Evolutionary conservation across 257 asterid species (phyloP).

Genomic region (Solanum lycopersicoides): DNA sequence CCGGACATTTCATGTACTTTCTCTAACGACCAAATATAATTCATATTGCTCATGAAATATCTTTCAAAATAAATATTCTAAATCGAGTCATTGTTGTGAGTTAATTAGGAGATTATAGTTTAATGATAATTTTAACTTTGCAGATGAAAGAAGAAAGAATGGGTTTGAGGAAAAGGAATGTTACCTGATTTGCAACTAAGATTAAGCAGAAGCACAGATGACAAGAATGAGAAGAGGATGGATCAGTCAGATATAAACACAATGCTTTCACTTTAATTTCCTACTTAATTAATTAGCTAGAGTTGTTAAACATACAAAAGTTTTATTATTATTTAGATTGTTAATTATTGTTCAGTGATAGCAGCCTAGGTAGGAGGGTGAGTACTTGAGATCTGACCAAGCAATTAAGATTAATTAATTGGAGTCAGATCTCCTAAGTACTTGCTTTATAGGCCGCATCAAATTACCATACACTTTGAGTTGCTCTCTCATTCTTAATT

Average conservation of each 20-base stretch:
- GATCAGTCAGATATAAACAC: conserved; percentile 51
- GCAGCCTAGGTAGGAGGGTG: conserved; percentile 17
- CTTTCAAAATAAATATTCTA: not conserved
- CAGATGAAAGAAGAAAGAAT: conserved; percentile 36
- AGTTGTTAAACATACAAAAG: not conserved
- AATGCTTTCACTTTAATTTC: conserved; percentile 62
- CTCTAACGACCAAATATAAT: not conserved
- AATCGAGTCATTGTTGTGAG: not conserved
- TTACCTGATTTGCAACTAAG: conserved; percentile 47
- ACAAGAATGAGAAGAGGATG: conserved; percentile 17
- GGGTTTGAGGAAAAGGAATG: conserved; percentile 11
- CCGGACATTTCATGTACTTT: not conserved
- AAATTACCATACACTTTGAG: not conserved
- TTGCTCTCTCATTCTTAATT: not conserved
- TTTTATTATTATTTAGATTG: not conserved
- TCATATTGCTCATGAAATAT: not conserved
- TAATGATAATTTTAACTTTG: not conserved
- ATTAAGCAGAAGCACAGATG: conserved; percentile 29
- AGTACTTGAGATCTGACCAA: conserved; percentile 68
- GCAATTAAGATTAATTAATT: conserved; percentile 15
- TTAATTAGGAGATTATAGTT: not conserved
- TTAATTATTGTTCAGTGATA: not conserved
- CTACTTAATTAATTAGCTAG: conserved; percentile 5
- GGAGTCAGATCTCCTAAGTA: conserved; percentile 65
- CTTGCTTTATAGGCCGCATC: conserved; percentile 19